Conservation (phyloP, 495 filamentous ascomycete species). For the Penicillium herquei region DNA sequence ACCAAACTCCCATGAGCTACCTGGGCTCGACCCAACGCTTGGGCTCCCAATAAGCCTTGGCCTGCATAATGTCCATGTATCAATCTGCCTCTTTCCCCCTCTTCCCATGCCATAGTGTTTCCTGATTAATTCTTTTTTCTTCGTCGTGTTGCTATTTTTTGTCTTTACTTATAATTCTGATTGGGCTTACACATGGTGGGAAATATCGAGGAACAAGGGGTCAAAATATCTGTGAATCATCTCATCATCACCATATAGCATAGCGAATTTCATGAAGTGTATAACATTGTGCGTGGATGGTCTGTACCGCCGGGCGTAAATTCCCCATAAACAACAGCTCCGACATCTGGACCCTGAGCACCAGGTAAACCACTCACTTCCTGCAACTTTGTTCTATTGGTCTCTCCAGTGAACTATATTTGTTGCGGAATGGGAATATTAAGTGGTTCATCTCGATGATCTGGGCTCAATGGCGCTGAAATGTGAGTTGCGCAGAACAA, state of each 20-base stretch:
- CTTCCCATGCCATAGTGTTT: neutral
- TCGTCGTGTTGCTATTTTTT: neutral
- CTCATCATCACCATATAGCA: slow-evolving; percentile 2
- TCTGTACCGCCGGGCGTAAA: slow-evolving; percentile 22
- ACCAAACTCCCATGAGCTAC: slow-evolving; percentile 54
- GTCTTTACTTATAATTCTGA: neutral
- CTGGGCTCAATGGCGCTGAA: slow-evolving; percentile 38
- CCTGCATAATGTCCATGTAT: slow-evolving; percentile 1
- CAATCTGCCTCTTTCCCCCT: slow-evolving; percentile 36
- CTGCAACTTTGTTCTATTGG: too few species aligned
- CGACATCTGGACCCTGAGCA: neutral
- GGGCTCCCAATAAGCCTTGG: slow-evolving; percentile 44
- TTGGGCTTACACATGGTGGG: neutral
- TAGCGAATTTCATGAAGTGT: neutral
- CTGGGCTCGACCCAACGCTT: slow-evolving; percentile 63
- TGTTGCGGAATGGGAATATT: slow-evolving; percentile 16
- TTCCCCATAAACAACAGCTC: slow-evolving; percentile 25
- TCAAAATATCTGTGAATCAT: neutral
- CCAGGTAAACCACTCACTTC: neutral
- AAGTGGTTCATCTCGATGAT: slow-evolving; percentile 18
- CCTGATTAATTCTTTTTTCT: neutral
- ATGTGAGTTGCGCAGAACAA: slow-evolving; percentile 29
- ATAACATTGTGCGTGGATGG: slow-evolving; percentile 19
- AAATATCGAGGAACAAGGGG: neutral
- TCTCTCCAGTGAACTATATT: neutral